phyloP scores from a whole-genome alignment of 352 stramenopile species.

The Globisporangium okanoganense region DNA sequence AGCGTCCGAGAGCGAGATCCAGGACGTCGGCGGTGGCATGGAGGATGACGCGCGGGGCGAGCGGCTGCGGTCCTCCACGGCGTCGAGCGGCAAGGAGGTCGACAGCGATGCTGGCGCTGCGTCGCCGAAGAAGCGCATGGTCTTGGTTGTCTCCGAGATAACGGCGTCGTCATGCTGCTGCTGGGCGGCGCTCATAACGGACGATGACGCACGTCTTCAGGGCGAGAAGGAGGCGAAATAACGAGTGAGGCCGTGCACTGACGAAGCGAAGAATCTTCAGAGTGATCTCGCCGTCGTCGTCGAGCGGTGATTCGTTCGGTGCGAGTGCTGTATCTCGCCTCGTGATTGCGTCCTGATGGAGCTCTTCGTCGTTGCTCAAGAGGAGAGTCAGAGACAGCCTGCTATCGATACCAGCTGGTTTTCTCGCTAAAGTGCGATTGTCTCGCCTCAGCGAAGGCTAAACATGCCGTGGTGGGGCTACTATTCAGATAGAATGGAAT shows the following conservation, averaged over 20 bases:
- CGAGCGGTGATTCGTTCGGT: background rate
- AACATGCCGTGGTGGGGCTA: background rate
- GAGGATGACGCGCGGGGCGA: constrained; percentile 1
- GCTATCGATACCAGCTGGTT: background rate
- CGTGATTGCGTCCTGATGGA: background rate
- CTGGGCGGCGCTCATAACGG: background rate
- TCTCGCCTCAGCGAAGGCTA: background rate
- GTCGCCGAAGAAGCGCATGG: background rate
- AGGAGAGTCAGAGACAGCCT: constrained; percentile 3
- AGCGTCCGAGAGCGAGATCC: constrained; percentile 19
- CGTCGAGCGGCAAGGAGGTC: background rate
- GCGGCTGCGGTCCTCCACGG: constrained; percentile 3
- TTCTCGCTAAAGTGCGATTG: background rate
- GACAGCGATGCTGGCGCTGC: background rate
- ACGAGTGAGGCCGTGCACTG: background rate
- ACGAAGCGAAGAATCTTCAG: constrained; percentile 6
- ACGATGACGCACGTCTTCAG: background rate
- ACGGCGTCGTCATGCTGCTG: background rate
- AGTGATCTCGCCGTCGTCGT: background rate
- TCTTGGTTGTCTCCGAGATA: background rate
- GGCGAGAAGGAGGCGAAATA: background rate
- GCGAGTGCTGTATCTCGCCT: background rate
- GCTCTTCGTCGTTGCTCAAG: background rate
- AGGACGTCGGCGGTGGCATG: constrained; percentile 10
- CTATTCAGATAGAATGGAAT: background rate